These are phyloP conservation scores for Fusarium nurragi DNA, from an alignment of 2,329 filamentous ascomycete genomes.

Conservation along the genomic window DNA sequence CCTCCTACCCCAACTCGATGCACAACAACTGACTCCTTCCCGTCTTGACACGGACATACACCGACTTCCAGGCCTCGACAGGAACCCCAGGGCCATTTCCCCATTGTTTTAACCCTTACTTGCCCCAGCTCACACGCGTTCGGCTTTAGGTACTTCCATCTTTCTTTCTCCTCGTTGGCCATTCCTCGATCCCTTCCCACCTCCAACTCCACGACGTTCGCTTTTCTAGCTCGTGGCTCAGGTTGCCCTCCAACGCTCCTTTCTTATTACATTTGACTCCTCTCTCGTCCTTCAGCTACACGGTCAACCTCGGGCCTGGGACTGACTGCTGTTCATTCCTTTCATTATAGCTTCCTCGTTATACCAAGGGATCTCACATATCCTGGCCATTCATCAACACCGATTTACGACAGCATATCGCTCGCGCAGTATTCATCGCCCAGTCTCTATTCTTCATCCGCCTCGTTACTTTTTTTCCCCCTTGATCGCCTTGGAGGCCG, in stretches of 20 bases:
- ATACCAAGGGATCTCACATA: constrained; percentile 19
- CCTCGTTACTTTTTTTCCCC: background rate
- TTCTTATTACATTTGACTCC: constrained; percentile 19
- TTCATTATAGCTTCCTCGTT: constrained; percentile 29
- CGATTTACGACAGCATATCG: constrained; percentile 39
- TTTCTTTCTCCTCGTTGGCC: constrained; percentile 20
- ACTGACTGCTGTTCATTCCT: constrained; percentile 30
- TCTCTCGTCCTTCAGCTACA: constrained; percentile 3
- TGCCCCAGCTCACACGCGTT: background rate
- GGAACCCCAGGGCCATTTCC: constrained; percentile 18
- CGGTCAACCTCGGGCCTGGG: constrained; percentile 15
- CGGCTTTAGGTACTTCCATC: constrained; percentile 2
- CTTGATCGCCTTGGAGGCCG: background rate
- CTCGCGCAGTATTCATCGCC: constrained; percentile 38
- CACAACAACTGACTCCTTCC: constrained; percentile 17
- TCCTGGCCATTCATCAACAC: constrained; percentile 27
- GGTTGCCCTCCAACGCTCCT: constrained; percentile 19
- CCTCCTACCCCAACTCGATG: constrained; percentile 2
- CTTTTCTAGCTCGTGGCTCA: constrained; percentile 18
- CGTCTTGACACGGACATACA: constrained; percentile 18
- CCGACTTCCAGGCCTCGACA: constrained; percentile 17
- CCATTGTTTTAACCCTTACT: constrained; percentile 20
- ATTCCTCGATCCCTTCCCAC: constrained; percentile 14
- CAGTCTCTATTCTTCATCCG: constrained; percentile 9
- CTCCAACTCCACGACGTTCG: constrained; percentile 26